Evolutionary conservation across 2,329 filamentous ascomycete genomes (phyloP).

Genomic region (Diplodia seriata): DNA sequence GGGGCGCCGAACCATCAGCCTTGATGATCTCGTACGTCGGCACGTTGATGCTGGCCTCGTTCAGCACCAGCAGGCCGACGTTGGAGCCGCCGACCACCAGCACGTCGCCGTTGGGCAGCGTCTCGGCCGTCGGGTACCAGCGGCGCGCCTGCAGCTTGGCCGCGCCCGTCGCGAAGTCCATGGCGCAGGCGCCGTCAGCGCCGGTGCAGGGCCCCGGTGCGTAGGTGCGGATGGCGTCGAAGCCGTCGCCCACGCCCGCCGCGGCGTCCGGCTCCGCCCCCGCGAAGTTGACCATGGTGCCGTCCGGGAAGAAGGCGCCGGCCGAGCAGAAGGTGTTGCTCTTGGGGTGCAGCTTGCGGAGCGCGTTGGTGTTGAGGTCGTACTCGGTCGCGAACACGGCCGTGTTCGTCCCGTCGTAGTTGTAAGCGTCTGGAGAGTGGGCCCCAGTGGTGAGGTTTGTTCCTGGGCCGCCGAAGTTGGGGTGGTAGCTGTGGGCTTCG

Average conservation of each 20-base stretch:
- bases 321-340: conserved; percentile 35
- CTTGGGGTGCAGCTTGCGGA: conserved; percentile 33
- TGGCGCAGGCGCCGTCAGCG: conserved; percentile 14
- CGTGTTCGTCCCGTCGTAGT: conserved; percentile 30
- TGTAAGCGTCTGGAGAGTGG: conserved; percentile 31
- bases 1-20: not conserved
- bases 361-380: conserved; percentile 30
- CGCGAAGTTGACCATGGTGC: conserved; percentile 34
- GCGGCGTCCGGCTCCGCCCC: conserved; percentile 34
- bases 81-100: conserved; percentile 27
- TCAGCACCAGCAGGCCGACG: conserved; percentile 19
- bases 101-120: conserved; percentile 26
- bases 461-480: conserved; percentile 35
- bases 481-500: conserved; percentile 30
- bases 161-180: conserved; percentile 25
- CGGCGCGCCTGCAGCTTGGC: conserved; percentile 13
- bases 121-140: conserved; percentile 27
- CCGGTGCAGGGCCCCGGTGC: conserved; percentile 30
- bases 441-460: conserved; percentile 33
- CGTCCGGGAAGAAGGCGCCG: conserved; percentile 34
- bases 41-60: conserved; percentile 32
- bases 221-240: conserved; percentile 34
- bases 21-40: conserved; percentile 31
- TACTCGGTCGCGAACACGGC: conserved; percentile 35
- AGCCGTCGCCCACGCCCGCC: conserved; percentile 31